A percentile compares a stretch with the other conserved stretches of the same genome.
These are phyloP conservation scores for Camellia oleifera DNA, from an alignment of 179 eudicot species.

Conservation along the genomic window DNA sequence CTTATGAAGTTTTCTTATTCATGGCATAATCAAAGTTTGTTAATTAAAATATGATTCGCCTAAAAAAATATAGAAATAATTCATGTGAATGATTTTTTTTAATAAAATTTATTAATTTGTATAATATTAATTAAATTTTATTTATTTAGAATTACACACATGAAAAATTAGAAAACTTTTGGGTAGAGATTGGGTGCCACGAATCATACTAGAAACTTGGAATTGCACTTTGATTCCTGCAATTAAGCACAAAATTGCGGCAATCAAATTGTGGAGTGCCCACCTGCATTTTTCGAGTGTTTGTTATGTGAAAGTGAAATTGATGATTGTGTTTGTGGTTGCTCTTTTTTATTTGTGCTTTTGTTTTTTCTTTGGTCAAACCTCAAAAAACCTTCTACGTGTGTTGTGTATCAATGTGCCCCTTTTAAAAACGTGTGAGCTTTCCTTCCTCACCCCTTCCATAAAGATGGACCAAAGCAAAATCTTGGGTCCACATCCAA, in stretches of 20 bases:
- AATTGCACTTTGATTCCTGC: slow-evolving; percentile 1
- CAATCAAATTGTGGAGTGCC: neutral
- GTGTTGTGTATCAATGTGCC: neutral
- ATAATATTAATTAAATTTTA: no score
- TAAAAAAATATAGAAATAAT: no score
- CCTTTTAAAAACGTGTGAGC: neutral
- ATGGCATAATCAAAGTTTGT: no score
- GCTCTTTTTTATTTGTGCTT: neutral
- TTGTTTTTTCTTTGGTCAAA: slow-evolving; percentile 1
- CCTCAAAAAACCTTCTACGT: neutral
- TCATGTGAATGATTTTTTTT: no score
- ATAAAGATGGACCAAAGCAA: neutral
- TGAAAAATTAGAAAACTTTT: neutral
- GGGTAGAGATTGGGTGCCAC: neutral
- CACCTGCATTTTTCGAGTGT: neutral
- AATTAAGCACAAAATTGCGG: neutral
- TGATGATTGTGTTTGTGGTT: neutral
- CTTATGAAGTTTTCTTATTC: no score
- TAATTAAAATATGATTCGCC: no score
- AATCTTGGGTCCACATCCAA: neutral
- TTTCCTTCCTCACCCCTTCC: slow-evolving; percentile 4
- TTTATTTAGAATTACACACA: no score
- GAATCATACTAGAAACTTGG: neutral
- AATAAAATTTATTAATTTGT: no score
- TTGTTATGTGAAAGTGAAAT: neutral